Evolutionary conservation across 495 filamentous ascomycete genomes (phyloP).

Genomic region (Evansstolkia leycettana): DNA sequence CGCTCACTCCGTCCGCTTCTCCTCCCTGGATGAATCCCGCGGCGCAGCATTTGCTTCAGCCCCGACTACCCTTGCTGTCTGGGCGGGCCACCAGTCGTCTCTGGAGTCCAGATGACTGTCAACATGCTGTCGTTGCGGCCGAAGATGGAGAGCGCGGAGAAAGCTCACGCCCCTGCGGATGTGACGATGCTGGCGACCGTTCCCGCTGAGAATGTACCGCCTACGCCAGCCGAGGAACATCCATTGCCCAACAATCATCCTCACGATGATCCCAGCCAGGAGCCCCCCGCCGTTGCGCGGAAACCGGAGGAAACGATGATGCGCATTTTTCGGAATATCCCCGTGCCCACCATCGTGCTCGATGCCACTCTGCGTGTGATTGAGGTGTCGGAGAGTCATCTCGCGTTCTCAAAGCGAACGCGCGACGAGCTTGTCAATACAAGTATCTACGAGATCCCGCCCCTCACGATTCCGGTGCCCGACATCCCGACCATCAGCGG

Average conservation of each 20-base stretch:
- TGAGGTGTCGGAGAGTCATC: conserved; percentile 38
- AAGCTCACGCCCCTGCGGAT: neutral
- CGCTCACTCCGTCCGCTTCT: too few species aligned
- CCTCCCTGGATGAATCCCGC: too few species aligned
- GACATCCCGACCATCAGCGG: conserved; percentile 26
- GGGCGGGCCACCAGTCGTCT: too few species aligned
- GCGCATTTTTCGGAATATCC: conserved; percentile 36
- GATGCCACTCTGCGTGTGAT: conserved; percentile 32
- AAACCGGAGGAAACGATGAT: conserved; percentile 7
- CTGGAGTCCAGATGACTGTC: too few species aligned
- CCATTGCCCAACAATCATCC: too few species aligned
- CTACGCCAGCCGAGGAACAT: too few species aligned
- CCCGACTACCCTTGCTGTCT: too few species aligned
- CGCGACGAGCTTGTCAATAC: conserved; percentile 28
- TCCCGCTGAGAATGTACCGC: neutral
- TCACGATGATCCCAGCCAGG: too few species aligned
- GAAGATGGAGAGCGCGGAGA: neutral
- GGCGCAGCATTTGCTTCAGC: too few species aligned
- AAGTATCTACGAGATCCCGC: conserved; percentile 29
- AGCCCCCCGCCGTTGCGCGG: too few species aligned
- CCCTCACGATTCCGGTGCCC: conserved; percentile 19
- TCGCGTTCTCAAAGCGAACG: conserved; percentile 20
- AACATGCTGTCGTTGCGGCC: neutral
- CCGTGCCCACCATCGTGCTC: conserved; percentile 37
- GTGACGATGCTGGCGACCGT: neutral